Conservation (phyloP, 495 filamentous ascomycete genomes). For the Ramalina intermedia region DNA sequence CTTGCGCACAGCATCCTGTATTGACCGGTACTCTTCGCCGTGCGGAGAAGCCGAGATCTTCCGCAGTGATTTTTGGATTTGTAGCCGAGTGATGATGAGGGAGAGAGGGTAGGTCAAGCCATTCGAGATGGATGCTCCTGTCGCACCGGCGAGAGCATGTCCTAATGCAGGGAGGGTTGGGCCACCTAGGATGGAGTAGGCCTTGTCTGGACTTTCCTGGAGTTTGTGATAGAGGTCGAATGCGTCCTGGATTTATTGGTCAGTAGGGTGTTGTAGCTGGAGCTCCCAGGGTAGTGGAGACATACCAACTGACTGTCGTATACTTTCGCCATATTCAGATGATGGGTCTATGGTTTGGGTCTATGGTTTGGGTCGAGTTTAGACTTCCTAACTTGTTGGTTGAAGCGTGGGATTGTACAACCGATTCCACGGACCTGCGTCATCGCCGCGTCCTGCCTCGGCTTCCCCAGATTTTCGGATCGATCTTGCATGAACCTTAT, state of each 20-base stretch:
- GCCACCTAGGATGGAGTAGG: conserved; percentile 24
- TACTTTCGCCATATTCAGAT: conserved; percentile 9
- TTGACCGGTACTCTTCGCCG: conserved; percentile 37
- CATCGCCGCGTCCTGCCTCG: too few species aligned
- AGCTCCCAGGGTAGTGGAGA: too few species aligned
- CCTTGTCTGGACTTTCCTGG: conserved; percentile 21
- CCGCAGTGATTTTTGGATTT: conserved; percentile 56
- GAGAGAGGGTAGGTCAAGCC: conserved; percentile 69
- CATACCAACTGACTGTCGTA: conserved; percentile 19
- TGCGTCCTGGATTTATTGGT: conserved; percentile 24
- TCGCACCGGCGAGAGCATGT: conserved; percentile 69
- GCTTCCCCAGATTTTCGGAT: too few species aligned
- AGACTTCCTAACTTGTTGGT: too few species aligned
- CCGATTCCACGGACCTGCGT: too few species aligned
- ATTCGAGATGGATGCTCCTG: conserved; percentile 69
- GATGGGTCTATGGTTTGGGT: too few species aligned
- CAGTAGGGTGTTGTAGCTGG: background rate
- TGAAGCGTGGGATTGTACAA: too few species aligned
- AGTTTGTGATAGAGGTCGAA: conserved; percentile 37
- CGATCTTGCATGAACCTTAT: too few species aligned
- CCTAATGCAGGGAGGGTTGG: conserved; percentile 68
- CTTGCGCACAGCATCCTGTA: conserved; percentile 53
- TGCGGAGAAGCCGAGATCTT: conserved; percentile 24
- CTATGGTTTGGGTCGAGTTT: too few species aligned
- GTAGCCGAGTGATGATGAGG: conserved; percentile 71